Base-by-base conservation (phyloP, 176 grass and related monocot species). In the Oryza brachyantha region DNA sequence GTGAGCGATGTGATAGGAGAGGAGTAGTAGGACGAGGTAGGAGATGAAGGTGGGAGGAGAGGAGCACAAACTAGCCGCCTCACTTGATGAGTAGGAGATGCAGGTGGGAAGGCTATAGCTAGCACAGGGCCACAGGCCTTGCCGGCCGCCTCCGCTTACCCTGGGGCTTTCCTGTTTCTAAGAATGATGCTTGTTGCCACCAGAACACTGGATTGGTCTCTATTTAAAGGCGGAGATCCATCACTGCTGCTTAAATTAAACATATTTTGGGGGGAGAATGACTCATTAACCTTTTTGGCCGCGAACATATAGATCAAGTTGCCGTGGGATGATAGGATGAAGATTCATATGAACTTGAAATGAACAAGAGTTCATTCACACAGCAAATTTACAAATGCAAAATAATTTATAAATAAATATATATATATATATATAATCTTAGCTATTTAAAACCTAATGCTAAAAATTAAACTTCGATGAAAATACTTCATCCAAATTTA, bases 21-120 rank as follows among this genome's bases (percentile, higher is more conserved):
- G n/a, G n/a, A n/a, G n/a, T n/a, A n/a, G 61, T 76, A 80, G 72
- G 61, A 64, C 68, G 76, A 57, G 76, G 40, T 88, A 32, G 64
- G 26, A 80, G 74, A 34, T 87, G 73, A 68, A 84, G 68, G 24
- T 91, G 88, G 80, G 82, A 80, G 76, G 65, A 4, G 84, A 87
- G 70, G 63, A 72, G 76, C 76, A 86, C 61, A 74, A 60, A 39
- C 37, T 61, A 64, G 68, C 59, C 83, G 38, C 80, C 43, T 86
- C 76, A 10, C 63, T 41, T 64, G 52, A 50, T 3, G 16, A 48
- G 39, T 87, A 29, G 63, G 40, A 80, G 74, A 27, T 86, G 72
- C 73, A 86, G 73, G 22, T 91, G 85, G 79, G 85, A 80, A 88
- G 70, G 57, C n/a, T n/a, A n/a, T n/a, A n/a, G n/a, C n/a, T n/a